phyloP scores from a whole-genome alignment of 2,329 filamentous ascomycete species.

The Rachicladosporium sp. region DNA sequence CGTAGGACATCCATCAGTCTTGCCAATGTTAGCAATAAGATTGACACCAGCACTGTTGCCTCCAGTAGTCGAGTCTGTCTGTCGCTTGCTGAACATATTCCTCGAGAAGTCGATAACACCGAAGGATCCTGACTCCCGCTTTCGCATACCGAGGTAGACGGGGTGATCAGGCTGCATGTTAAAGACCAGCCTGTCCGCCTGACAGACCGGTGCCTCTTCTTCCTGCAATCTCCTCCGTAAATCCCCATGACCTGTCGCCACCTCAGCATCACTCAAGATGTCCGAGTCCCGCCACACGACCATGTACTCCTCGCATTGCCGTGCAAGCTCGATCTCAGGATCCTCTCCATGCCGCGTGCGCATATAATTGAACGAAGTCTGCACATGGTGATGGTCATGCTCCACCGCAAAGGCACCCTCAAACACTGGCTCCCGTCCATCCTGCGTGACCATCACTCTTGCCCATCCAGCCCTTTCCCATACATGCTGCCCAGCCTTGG shows the following conservation, averaged over 20 bases:
- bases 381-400: conserved; percentile 76
- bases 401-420: conserved; percentile 77
- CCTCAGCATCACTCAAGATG: conserved; percentile 35
- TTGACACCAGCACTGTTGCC: conserved; percentile 74
- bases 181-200: conserved; percentile 64
- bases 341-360: conserved; percentile 61
- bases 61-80: conserved; percentile 54
- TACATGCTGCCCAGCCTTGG: conserved; percentile 39
- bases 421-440: conserved; percentile 70
- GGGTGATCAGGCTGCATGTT: conserved; percentile 64
- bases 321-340: conserved; percentile 44
- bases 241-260: conserved; percentile 41
- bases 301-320: conserved; percentile 61
- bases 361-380: conserved; percentile 61
- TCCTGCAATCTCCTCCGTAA: conserved; percentile 35
- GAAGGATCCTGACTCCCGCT: conserved; percentile 42
- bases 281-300: conserved; percentile 88
- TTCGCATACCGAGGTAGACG: conserved; percentile 43
- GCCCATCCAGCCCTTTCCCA: conserved; percentile 85
- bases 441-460: conserved; percentile 61
- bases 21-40: conserved; percentile 65
- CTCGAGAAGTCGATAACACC: conserved; percentile 46
- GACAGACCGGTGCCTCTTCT: conserved; percentile 37
- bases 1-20: conserved; percentile 68
- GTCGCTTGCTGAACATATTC: conserved; percentile 51